A percentile compares a stretch with the other conserved stretches of the same genome.
Evolutionary conservation across 345 rosid genomes (phyloP).

Genomic region (Gossypium stocksii): DNA sequence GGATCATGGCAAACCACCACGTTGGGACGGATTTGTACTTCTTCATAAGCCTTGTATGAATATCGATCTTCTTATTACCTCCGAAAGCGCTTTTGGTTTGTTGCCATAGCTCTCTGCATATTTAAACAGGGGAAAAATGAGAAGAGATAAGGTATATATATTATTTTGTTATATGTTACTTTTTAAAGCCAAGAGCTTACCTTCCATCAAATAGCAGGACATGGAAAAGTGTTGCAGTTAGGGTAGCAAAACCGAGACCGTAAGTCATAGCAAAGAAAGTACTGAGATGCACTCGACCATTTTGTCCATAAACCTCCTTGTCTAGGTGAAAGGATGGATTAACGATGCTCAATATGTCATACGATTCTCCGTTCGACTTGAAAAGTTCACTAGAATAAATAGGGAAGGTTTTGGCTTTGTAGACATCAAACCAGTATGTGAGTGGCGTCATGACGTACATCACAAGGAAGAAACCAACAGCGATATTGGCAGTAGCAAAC

Average conservation of each 20-base stretch:
- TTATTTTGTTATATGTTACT: background rate
- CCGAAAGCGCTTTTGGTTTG: conserved; percentile 49
- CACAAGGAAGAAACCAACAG: conserved; percentile 48
- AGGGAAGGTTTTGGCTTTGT: conserved; percentile 68
- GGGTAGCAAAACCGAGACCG: conserved; percentile 76
- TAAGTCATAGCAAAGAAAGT: conserved; percentile 73
- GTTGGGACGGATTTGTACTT: conserved; percentile 54
- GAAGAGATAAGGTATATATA: background rate
- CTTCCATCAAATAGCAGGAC: conserved; percentile 65
- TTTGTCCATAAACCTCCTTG: conserved; percentile 37
- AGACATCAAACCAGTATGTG: conserved; percentile 55
- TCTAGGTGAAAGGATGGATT: conserved; percentile 55
- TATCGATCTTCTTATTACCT: conserved; percentile 48
- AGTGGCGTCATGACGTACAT: conserved; percentile 65
- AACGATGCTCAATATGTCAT: conserved; percentile 52
- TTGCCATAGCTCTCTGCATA: conserved; percentile 58
- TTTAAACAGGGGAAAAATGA: background rate
- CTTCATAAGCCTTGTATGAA: conserved; percentile 82
- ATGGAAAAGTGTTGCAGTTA: conserved; percentile 60
- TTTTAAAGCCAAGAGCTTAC: conserved; percentile 19
- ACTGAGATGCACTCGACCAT: conserved; percentile 56
- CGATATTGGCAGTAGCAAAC: conserved; percentile 68
- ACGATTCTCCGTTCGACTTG: conserved; percentile 42
- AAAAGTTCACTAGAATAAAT: conserved; percentile 51
- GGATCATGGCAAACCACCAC: conserved; percentile 76